A percentile compares a stretch with the other conserved stretches of the same genome.
These are phyloP conservation scores for Aspergillus sp. DNA, from an alignment of 2,329 filamentous ascomycete species.

Conservation along the genomic window DNA sequence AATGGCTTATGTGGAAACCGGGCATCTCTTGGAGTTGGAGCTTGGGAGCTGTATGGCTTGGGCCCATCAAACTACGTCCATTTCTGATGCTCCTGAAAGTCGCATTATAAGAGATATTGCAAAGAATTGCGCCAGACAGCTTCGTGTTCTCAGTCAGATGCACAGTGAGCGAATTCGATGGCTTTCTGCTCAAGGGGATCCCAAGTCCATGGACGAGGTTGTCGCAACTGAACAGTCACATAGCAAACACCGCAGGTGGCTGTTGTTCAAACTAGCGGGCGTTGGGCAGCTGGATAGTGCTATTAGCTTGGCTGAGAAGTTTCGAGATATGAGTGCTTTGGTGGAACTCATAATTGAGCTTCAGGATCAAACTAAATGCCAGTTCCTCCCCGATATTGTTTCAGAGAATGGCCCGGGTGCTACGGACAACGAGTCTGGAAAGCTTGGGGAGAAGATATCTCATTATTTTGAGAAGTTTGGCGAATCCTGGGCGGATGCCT, in stretches of 20 bases:
- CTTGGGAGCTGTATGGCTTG: constrained; percentile 34
- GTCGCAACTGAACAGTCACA: constrained; percentile 40
- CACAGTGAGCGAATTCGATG: constrained; percentile 54
- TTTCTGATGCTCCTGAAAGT: constrained; percentile 24
- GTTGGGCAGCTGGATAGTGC: constrained; percentile 51
- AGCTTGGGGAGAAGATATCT: constrained; percentile 32
- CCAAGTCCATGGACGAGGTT: constrained; percentile 42
- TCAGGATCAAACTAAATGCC: constrained; percentile 29
- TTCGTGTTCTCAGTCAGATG: constrained; percentile 51
- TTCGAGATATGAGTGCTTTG: constrained; percentile 55
- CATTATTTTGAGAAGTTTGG: constrained; percentile 46
- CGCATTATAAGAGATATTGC: constrained; percentile 42
- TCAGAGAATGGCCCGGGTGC: constrained; percentile 8
- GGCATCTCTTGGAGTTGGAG: constrained; percentile 33
- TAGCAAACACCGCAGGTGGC: constrained; percentile 36
- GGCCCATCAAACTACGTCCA: constrained; percentile 25
- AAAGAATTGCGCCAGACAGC: constrained; percentile 44
- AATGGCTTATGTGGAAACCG: constrained; percentile 31
- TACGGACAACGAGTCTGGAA: constrained; percentile 21
- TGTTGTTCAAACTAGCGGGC: constrained; percentile 40
- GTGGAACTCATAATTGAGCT: constrained; percentile 43
- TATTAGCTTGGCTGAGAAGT: constrained; percentile 54
- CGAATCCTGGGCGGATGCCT: constrained; percentile 52
- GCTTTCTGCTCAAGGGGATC: constrained; percentile 46
- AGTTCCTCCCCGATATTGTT: constrained; percentile 8